Conservation (phyloP, 176 grass and related monocot genomes). For the Oryza officinalis region DNA sequence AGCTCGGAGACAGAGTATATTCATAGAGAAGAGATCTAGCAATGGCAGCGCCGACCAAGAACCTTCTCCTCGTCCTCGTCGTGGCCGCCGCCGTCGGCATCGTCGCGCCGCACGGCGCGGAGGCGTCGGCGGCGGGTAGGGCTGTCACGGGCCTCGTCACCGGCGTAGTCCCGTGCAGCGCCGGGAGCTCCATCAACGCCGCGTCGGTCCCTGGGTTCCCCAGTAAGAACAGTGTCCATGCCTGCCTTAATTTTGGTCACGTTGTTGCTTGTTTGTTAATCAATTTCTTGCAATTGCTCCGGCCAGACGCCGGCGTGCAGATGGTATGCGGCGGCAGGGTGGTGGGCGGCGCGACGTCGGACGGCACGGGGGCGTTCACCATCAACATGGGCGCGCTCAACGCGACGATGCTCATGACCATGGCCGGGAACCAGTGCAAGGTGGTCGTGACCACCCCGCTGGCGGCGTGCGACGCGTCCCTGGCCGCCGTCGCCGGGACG, state of each 20-base stretch:
- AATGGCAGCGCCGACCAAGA: conserved; percentile 53
- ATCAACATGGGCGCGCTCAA: neutral
- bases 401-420: neutral
- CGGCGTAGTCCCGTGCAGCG: conserved; percentile 59
- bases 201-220: conserved; percentile 40
- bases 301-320: conserved; percentile 52
- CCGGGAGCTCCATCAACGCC: conserved; percentile 33
- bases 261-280: neutral
- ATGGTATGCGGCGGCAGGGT: conserved; percentile 40
- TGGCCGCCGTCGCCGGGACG: conserved; percentile 37
- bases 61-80: conserved; percentile 28
- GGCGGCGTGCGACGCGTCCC: conserved; percentile 37
- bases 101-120: conserved; percentile 10
- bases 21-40: neutral
- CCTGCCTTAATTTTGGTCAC: neutral
- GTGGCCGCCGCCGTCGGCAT: neutral
- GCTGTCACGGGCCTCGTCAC: neutral
- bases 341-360: conserved; percentile 34
- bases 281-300: neutral
- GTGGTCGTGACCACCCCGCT: conserved; percentile 48
- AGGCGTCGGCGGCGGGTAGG: neutral
- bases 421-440: conserved; percentile 23
- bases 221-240: conserved; percentile 31
- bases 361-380: conserved; percentile 43
- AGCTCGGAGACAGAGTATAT: neutral